These are phyloP conservation scores for Starmerella cellae DNA, from an alignment of 805 yeast genomes.

Conservation along the genomic window DNA sequence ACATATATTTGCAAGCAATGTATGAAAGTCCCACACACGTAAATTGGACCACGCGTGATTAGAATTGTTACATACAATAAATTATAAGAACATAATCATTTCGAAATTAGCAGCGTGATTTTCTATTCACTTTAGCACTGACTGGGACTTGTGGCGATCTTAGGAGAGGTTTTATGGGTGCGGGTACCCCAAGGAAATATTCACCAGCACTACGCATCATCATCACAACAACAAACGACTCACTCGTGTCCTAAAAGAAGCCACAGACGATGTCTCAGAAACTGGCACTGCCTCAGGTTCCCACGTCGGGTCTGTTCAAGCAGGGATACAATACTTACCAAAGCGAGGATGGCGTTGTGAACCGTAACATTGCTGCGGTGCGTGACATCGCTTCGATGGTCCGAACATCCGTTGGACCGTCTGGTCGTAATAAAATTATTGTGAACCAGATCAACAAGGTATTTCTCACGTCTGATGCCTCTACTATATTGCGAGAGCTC, in stretches of 20 bases:
- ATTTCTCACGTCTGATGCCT: conserved; percentile 93
- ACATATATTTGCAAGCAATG: too few relatives aligned
- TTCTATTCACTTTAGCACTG: background rate
- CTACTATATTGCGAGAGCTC: conserved; percentile 84
- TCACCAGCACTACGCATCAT: background rate
- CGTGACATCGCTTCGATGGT: conserved; percentile 87
- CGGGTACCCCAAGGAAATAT: too few relatives aligned
- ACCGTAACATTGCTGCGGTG: conserved; percentile 84
- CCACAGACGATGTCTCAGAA: conserved; percentile 6
- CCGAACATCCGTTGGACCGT: conserved; percentile 90
- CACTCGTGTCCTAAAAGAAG: too few relatives aligned
- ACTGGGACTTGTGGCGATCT: too few relatives aligned
- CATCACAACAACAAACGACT: background rate
- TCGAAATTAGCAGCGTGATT: background rate
- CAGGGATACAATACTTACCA: conserved; percentile 83
- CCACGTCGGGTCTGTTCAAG: conserved; percentile 85
- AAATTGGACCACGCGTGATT: too few relatives aligned
- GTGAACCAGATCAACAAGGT: conserved; percentile 78
- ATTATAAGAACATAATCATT: background rate
- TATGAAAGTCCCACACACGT: too few relatives aligned
- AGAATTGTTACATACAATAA: too few relatives aligned
- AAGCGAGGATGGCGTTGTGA: conserved; percentile 87
- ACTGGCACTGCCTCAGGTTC: conserved; percentile 79
- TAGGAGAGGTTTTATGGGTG: too few relatives aligned
- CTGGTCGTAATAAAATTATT: conserved; percentile 91